Conservation (phyloP, 257 asterid genomes). For the Solanum megistacrolobum region DNA sequence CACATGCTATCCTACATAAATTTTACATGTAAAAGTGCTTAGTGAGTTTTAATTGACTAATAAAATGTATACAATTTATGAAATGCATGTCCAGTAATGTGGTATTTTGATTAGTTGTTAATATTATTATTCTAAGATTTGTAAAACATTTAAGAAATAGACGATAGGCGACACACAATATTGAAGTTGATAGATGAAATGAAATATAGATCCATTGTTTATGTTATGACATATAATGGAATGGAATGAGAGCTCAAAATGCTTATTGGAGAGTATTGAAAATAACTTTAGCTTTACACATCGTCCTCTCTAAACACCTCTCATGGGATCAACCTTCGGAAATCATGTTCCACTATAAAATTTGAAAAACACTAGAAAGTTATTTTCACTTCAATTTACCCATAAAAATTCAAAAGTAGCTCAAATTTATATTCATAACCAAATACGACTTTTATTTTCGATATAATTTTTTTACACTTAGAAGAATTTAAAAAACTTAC, state of each 20-base stretch:
- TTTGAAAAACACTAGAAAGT: too few species aligned
- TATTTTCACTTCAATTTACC: background rate
- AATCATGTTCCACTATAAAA: too few species aligned
- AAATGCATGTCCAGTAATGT: background rate
- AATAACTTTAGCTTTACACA: too few species aligned
- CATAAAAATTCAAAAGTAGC: background rate
- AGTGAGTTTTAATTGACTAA: background rate
- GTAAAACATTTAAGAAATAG: too few species aligned
- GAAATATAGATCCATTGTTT: background rate
- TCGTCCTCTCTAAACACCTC: background rate
- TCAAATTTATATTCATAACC: background rate
- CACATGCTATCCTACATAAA: background rate
- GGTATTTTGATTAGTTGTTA: background rate
- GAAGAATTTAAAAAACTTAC: too few species aligned
- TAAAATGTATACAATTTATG: background rate
- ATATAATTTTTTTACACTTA: too few species aligned
- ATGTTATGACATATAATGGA: background rate
- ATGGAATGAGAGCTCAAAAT: background rate
- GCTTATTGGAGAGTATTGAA: background rate
- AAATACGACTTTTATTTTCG: background rate
- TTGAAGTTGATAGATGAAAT: background rate
- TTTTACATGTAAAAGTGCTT: background rate
- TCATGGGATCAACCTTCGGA: fast-evolving
- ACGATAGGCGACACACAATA: too few species aligned
- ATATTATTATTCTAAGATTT: too few species aligned